A percentile compares a stretch with the other conserved stretches of the same genome.
Conservation (phyloP, 306 rosid genomes). For the Cercis canadensis region DNA sequence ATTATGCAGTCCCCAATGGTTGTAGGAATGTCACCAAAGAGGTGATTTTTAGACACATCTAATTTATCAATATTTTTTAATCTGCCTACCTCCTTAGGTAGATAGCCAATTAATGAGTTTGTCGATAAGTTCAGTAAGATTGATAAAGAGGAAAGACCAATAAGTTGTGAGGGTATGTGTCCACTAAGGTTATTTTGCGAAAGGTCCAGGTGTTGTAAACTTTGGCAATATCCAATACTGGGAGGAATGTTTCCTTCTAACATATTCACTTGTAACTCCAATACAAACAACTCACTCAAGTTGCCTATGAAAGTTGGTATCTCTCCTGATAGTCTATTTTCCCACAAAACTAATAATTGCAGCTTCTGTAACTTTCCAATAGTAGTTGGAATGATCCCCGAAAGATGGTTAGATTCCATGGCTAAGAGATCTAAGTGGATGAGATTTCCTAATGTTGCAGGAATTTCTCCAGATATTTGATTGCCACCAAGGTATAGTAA, state of each 20-base stretch:
- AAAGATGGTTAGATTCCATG: not conserved
- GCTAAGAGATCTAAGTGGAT: not conserved
- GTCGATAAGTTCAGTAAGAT: not conserved
- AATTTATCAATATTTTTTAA: not conserved
- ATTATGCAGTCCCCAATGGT: not conserved
- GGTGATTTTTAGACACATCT: not conserved
- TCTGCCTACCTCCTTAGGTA: too few relatives aligned
- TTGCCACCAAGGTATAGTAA: not conserved
- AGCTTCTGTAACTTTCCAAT: not conserved
- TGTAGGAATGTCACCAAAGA: not conserved
- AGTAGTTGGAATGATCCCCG: not conserved
- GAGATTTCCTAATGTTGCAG: not conserved
- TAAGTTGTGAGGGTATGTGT: not conserved
- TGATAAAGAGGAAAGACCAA: not conserved
- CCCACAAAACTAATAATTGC: not conserved
- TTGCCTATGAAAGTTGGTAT: not conserved
- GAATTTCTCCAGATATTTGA: not conserved
- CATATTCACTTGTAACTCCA: not conserved
- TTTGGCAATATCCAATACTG: not conserved
- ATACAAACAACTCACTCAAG: not conserved
- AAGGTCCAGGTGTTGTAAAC: not conserved
- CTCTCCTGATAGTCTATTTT: not conserved
- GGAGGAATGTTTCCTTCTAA: constrained; percentile 6
- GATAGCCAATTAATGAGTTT: too few relatives aligned
- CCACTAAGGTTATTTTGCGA: not conserved